Evolutionary conservation across 2,329 filamentous ascomycete species (phyloP).

Genomic region (Xylaria sp.): DNA sequence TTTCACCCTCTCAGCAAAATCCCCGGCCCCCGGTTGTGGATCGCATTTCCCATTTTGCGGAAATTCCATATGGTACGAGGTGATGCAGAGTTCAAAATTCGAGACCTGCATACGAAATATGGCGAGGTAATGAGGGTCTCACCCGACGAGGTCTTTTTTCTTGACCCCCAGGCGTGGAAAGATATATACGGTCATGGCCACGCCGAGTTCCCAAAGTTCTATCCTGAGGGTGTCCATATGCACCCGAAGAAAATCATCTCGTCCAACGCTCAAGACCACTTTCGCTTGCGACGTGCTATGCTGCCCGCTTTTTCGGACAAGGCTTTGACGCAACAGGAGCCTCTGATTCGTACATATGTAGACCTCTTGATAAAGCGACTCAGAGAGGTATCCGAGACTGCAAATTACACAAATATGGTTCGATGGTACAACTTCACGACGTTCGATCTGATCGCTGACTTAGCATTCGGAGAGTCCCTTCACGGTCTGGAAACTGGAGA

Average conservation of each 20-base stretch:
- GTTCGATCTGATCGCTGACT: conserved; percentile 44
- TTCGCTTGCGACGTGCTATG: conserved; percentile 59
- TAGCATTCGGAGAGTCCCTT: conserved; percentile 41
- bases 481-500: conserved; percentile 52
- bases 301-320: conserved; percentile 59
- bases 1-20: conserved; percentile 44
- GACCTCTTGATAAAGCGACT: conserved; percentile 47
- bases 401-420: conserved; percentile 44
- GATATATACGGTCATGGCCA: conserved; percentile 50
- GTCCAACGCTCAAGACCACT: conserved; percentile 51
- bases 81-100: conserved; percentile 34
- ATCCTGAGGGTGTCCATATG: conserved; percentile 39
- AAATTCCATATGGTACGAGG: conserved; percentile 37
- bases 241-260: conserved; percentile 42
- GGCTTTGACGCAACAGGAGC: conserved; percentile 50
- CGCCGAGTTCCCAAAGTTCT: conserved; percentile 42
- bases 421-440: conserved; percentile 50
- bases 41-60: conserved; percentile 40
- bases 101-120: conserved; percentile 40
- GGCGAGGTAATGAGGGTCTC: conserved; percentile 51
- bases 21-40: conserved; percentile 42
- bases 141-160: conserved; percentile 52
- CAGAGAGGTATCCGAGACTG: conserved; percentile 36
- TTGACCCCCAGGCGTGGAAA: conserved; percentile 50
- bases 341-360: conserved; percentile 47